phyloP scores from a whole-genome alignment of 2,329 filamentous ascomycete genomes.

The Fusarium concolor region DNA sequence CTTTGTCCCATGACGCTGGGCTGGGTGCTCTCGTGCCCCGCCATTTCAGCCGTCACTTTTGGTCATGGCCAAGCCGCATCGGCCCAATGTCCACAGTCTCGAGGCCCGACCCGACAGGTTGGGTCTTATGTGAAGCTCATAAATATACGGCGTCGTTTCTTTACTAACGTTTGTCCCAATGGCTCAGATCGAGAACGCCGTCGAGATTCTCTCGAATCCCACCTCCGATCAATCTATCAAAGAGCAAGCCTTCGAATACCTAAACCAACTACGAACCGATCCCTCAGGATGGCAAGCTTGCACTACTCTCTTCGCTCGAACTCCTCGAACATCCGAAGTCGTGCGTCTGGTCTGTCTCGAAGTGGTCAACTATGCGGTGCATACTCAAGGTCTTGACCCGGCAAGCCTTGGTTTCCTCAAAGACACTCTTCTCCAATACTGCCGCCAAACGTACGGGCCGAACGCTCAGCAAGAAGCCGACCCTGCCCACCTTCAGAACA shows the following conservation, averaged over 20 bases:
- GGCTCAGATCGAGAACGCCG: constrained; percentile 87
- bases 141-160: constrained; percentile 1
- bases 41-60: constrained; percentile 43
- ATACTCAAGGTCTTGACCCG: constrained; percentile 79
- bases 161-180: constrained; percentile 30
- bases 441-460: constrained; percentile 78
- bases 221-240: constrained; percentile 80
- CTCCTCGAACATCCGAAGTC: constrained; percentile 81
- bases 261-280: constrained; percentile 82
- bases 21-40: constrained; percentile 46
- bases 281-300: constrained; percentile 92
- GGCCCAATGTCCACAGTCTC: constrained; percentile 35
- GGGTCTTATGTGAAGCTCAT: constrained; percentile 24
- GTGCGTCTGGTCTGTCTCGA: constrained; percentile 91
- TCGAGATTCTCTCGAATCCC: constrained; percentile 92
- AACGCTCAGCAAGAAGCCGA: constrained; percentile 72
- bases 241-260: constrained; percentile 83
- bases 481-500: constrained; percentile 86
- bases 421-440: constrained; percentile 83
- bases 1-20: constrained; percentile 42
- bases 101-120: constrained; percentile 25
- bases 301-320: constrained; percentile 84
- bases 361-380: constrained; percentile 91
- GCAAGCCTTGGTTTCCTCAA: constrained; percentile 81
- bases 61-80: constrained; percentile 37